Base-by-base conservation (phyloP, 2,329 filamentous ascomycete species). In the Ceratocystis albifundus region DNA sequence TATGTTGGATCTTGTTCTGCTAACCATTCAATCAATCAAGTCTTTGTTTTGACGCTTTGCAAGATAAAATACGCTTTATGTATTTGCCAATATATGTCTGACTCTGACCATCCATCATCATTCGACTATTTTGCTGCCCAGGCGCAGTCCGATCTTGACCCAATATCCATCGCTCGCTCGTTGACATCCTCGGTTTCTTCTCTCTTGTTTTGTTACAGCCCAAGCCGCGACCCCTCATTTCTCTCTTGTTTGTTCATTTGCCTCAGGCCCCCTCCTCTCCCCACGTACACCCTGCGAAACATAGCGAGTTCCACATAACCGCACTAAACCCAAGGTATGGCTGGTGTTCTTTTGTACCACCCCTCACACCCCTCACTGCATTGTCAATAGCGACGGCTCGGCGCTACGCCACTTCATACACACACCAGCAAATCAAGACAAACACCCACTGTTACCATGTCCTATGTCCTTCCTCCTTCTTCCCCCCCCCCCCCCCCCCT, bases 161-260 rank as follows among this genome's bases (percentile, higher is more conserved):
- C 44, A 28, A 25, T 4, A 62, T 62, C 32, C 30, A 41, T 45
- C 30, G 30, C 22, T 22, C 10, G 5, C 10, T 22, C 10, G 5
- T 4, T 22, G 48, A 20, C 48, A 53, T 53, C 22, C 48, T 53
- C 22, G 5, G 8, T 53, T 48, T n/a, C n/a, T 48, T 57, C 25
- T 57, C 25, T 32, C 28, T 32, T 22, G 2, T 57, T 57, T 28
- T 57, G 10, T 17, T 57, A 57, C 53, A 28, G 44, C 32, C 65
- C 57, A 30, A 65, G 66, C 66, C 69, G 70, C 68, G 48, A 61
- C 69, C 59, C 62, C 25, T 66, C 59, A 62, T 68, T 69, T 62
- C 65, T 69, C 68, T 67, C 65, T 65, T 61, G 48, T 61, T 66
- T 64, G 67, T 69, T 67, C 66, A 64, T 64, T 65, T 64, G 65